Percentiles rank a stretch among this genome's conserved stretches.
Evolutionary conservation across 108 stramenopile genomes (phyloP).

Genomic region (Nitzschia putrida): DNA sequence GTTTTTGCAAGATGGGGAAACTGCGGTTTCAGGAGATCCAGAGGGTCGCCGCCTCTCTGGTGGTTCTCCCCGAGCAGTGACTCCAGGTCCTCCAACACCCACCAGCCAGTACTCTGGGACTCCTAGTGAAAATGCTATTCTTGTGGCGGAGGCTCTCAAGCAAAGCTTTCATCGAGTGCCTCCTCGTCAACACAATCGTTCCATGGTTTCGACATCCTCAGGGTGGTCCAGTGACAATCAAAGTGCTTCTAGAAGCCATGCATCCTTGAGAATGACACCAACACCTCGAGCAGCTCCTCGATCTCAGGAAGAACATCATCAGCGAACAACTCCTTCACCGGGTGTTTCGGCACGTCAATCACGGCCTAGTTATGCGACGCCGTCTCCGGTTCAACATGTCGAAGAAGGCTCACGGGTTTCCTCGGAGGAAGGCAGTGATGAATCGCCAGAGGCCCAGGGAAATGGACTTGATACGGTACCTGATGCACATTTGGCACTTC

Average conservation of each 20-base stretch:
- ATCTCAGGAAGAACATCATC: no score
- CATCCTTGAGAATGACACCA: no score
- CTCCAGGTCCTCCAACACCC: not conserved
- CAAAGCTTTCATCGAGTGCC: conserved; percentile 10
- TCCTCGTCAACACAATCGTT: not conserved
- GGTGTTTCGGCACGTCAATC: no score
- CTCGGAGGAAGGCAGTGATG: no score
- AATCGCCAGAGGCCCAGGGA: no score
- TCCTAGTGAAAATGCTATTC: conserved; percentile 10
- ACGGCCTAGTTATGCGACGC: no score
- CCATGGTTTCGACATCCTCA: not conserved
- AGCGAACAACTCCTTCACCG: no score
- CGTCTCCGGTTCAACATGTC: no score
- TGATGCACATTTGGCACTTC: conserved; percentile 25
- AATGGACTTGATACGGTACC: no score
- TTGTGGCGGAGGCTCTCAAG: conserved; percentile 14
- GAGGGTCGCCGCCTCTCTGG: not conserved
- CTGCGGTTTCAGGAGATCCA: not conserved
- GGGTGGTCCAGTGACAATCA: not conserved
- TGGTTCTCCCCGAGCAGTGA: not conserved
- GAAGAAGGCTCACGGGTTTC: no score
- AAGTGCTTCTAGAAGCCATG: no score
- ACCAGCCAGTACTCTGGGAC: not conserved
- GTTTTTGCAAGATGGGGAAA: conserved; percentile 9
- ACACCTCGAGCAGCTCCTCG: no score